Evolutionary conservation across 129 eudicot genomes (phyloP).

Genomic region (Artemisia argyi): DNA sequence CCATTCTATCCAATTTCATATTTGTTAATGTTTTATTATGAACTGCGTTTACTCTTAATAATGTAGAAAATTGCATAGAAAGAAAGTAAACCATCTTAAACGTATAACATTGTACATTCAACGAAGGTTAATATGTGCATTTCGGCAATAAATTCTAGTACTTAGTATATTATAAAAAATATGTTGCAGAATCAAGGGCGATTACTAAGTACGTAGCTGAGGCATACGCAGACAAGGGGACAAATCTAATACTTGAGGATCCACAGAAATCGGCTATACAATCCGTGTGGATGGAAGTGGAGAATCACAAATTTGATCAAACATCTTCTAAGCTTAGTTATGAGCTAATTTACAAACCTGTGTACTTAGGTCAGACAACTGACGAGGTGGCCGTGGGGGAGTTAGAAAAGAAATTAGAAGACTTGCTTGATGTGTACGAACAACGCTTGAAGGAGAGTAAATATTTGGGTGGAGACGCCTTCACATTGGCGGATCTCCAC

Average conservation of each 20-base stretch:
- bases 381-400: constrained; percentile 21
- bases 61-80: no score
- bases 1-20: not conserved
- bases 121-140: not conserved
- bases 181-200: constrained; percentile 54
- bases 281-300: constrained; percentile 37
- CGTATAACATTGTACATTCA: not conserved
- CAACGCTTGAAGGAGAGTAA: constrained; percentile 37
- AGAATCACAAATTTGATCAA: constrained; percentile 30
- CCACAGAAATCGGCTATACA: constrained; percentile 35
- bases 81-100: no score
- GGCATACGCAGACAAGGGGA: constrained; percentile 45
- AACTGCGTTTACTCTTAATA: no score
- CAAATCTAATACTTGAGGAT: constrained; percentile 34
- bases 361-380: constrained; percentile 5
- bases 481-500: constrained; percentile 54
- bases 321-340: constrained; percentile 22
- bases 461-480: constrained; percentile 51
- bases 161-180: not conserved
- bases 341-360: constrained; percentile 22
- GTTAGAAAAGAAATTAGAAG: constrained; percentile 32
- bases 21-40: no score
- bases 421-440: constrained; percentile 57
- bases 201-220: constrained; percentile 46
- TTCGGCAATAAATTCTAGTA: not conserved